Evolutionary conservation across 768 basidiomycete genomes (phyloP).

Genomic region (Crepidotus variabilis): DNA sequence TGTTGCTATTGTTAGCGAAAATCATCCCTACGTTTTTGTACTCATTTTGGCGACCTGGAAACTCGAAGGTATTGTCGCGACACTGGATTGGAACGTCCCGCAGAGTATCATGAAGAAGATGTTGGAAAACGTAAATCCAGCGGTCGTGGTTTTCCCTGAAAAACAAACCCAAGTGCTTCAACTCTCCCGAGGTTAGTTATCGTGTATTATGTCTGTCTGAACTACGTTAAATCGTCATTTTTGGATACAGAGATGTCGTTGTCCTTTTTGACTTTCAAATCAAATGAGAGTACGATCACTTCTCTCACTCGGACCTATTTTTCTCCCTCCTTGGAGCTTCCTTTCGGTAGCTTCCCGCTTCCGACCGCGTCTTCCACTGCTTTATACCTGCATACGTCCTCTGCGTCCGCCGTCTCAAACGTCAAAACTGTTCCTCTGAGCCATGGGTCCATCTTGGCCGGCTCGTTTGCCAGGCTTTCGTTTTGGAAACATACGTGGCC

Average conservation of each 20-base stretch:
- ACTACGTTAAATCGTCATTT: background rate
- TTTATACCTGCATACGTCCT: slow-evolving; percentile 31
- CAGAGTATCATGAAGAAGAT: slow-evolving; percentile 27
- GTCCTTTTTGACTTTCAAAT: slow-evolving; percentile 15
- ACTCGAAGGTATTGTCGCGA: slow-evolving; percentile 26
- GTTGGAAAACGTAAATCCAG: slow-evolving; percentile 25
- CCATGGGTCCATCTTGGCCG: slow-evolving; percentile 24
- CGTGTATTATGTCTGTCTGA: background rate
- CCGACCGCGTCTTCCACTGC: slow-evolving; percentile 20
- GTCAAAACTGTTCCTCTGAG: slow-evolving; percentile 31
- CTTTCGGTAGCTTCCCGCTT: slow-evolving; percentile 14
- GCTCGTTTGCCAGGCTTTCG: slow-evolving; percentile 18
- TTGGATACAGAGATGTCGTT: slow-evolving; percentile 14
- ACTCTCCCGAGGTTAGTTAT: slow-evolving; percentile 19
- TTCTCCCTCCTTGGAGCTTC: slow-evolving; percentile 19
- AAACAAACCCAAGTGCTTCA: slow-evolving; percentile 17
- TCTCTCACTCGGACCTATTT: slow-evolving; percentile 24
- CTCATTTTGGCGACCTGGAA: slow-evolving; percentile 30
- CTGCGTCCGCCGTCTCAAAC: slow-evolving; percentile 27
- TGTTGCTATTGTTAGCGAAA: slow-evolving; percentile 30
- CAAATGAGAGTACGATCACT: slow-evolving; percentile 24
- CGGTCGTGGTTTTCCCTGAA: slow-evolving; percentile 22
- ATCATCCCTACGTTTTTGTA: slow-evolving; percentile 30
- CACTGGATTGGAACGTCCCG: slow-evolving; percentile 29
- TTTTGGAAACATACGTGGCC: slow-evolving; percentile 28